A percentile compares a stretch with the other conserved stretches of the same genome.
Conservation (phyloP, 78 protist species). For the Dictyostelium capitatum region DNA sequence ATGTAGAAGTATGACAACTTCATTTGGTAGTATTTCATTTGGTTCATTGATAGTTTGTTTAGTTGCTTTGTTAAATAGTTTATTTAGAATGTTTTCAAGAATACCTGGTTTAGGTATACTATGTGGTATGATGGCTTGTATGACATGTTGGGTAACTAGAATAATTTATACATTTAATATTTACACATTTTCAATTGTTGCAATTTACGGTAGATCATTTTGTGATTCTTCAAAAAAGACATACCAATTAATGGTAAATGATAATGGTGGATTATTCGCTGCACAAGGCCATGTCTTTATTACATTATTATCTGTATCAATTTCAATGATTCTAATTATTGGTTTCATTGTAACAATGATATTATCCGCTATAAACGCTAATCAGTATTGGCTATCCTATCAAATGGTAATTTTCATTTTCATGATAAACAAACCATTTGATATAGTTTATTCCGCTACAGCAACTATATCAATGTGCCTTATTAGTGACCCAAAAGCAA, state of each 20-base stretch:
- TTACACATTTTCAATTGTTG: conserved; percentile 82
- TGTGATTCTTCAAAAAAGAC: conserved; percentile 83
- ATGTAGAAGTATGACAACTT: conserved; percentile 69
- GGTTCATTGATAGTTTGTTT: conserved; percentile 85
- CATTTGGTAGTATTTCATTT: conserved; percentile 88
- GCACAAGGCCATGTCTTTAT: neutral
- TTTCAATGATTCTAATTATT: neutral
- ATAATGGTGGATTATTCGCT: neutral
- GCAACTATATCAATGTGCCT: conserved; percentile 87
- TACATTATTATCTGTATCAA: neutral
- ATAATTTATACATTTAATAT: conserved; percentile 77
- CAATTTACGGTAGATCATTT: conserved; percentile 90
- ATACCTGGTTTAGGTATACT: neutral
- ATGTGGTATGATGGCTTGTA: neutral
- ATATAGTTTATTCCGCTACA: conserved; percentile 72
- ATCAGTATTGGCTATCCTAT: neutral
- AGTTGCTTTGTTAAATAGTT: conserved; percentile 37
- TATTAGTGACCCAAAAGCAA: conserved; percentile 80
- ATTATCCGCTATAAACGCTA: neutral
- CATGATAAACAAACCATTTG: conserved; percentile 25
- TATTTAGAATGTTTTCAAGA: neutral
- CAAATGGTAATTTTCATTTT: neutral
- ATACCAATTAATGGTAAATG: neutral
- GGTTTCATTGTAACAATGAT: conserved; percentile 3
- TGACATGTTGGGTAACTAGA: neutral